A percentile compares a stretch with the other conserved stretches of the same genome.
Evolutionary conservation across 176 grass and related monocot species (phyloP).

Genomic region (Stipa capillata): DNA sequence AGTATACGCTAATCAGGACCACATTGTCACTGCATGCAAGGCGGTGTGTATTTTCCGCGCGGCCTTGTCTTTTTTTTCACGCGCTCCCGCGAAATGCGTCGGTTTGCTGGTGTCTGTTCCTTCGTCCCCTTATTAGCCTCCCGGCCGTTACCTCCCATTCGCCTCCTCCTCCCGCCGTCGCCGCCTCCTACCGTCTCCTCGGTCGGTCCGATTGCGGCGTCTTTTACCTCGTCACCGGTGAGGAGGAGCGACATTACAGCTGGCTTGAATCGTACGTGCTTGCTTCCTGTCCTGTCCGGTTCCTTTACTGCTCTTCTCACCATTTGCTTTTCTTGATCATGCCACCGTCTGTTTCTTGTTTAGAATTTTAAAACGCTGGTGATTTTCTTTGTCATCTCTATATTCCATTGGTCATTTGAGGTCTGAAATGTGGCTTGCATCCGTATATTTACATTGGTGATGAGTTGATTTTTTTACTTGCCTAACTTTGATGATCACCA

Average conservation of each 20-base stretch:
- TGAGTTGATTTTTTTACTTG: too few species aligned
- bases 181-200: not conserved
- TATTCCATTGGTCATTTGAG: not conserved
- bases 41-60: too few species aligned
- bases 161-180: not conserved
- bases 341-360: not conserved
- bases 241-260: not conserved
- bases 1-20: too few species aligned
- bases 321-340: not conserved
- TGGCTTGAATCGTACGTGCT: conserved; percentile 4
- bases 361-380: not conserved
- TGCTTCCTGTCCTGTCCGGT: not conserved
- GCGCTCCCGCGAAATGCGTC: too few species aligned
- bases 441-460: too few species aligned
- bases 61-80: too few species aligned
- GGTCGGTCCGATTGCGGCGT: not conserved
- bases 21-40: too few species aligned
- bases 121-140: not conserved
- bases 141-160: not conserved
- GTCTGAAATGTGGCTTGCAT: not conserved
- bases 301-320: too few species aligned
- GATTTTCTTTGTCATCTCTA: not conserved
- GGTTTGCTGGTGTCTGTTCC: too few species aligned
- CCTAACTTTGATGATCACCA: too few species aligned
- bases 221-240: not conserved